Base-by-base conservation (phyloP, 768 basidiomycete genomes). In the Sarcodon aspratus region DNA sequence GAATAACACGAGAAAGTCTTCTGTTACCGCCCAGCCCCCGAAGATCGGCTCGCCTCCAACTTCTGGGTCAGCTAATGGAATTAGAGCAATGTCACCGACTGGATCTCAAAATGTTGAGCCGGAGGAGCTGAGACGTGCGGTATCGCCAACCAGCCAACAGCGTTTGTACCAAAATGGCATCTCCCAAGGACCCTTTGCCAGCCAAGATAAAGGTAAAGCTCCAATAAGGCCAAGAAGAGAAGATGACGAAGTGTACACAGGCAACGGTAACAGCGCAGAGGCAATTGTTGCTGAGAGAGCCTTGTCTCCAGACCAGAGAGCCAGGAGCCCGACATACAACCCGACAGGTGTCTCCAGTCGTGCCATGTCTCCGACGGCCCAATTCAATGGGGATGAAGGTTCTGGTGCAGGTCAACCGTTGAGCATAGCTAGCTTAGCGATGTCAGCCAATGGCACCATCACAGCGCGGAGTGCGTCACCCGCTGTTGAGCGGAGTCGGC, bases 51-150 rank as follows among this genome's bases (percentile, higher is more conserved):
- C 53, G 43, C 44, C 11, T 18, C 21, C 10, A 33, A 21, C 27
- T 44, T 50, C 15, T 36, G 42, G 33, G 47, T 34, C 47, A 59
- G 33, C 64, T 49, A 69, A 70, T 36, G 67, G 62, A n/a, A 53
- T 53, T 18, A 80, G 85, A 33, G 71, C 86, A 3, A 74, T 77
- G 67, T 90, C 89, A 2, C 85, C 89, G 4, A 65, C 64, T n/a
- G 62, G 66, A 31, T 65, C 64, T 32, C 66, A 66, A 36, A 52
- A 55, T 0, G 60, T 69, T 8, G 81, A 80, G 33, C 50, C 63
- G 7, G 82, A 84, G 35, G 79, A 79, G 45, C 64, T 68, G 46
- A 80, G 83, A 33, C 78, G 83, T 33, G 79, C 82, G 10, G 71
- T 83, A 51, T 85, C 85, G 0, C 85, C 84, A 4, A 61, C 72